Base-by-base conservation (phyloP, 2,329 filamentous ascomycete genomes). In the Aplosporella prunicola region DNA sequence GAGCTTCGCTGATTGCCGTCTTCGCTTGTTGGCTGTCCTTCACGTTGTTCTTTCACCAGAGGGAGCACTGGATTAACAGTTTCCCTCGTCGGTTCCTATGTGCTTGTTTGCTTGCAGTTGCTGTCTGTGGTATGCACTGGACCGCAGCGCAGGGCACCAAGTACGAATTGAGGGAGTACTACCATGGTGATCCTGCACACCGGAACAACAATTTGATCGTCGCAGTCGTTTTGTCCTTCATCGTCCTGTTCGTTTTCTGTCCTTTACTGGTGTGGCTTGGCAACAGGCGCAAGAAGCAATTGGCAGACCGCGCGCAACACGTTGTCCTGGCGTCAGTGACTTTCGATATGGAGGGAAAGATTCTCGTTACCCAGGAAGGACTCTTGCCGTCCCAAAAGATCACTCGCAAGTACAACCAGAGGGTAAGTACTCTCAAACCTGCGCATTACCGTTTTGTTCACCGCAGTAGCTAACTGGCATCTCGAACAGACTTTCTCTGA, bases 101-200 rank as follows among this genome's bases (percentile, higher is more conserved):
- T 43, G 80, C 80, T 8, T 61, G 76, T 30, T 58, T 87, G 13
- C 68, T 93, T 26, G 81, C 82, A 7, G 67, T 73, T 11, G 83
- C 81, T 26, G 82, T 91, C 2, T 87, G 80, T 8, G 83, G 82
- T 1, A 91, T 93, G 85, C 85, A 93, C 60, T 93, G 84, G 81
- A 80, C 80, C 39, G 85, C 81, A 20, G 72, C 80, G 3, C 69
- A 74, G 9, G 82, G 82, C 11, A 91, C 83, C 3, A 55, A 59
- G 7, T 91, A 88, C 55, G 68, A 68, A 28, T 58, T 84, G 35
- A 57, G 70, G 45, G 53, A 66, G 29, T 55, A 69, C 35, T 63
- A 65, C 32, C 46, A 62, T 20, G 47, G 45, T 22, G 42, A 54
- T 10, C 56, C 51, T 27, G 61, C 62, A 32, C 55, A 65, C 32